Conservation (phyloP, 257 asterid species). For the Primulina huaijiensis region DNA sequence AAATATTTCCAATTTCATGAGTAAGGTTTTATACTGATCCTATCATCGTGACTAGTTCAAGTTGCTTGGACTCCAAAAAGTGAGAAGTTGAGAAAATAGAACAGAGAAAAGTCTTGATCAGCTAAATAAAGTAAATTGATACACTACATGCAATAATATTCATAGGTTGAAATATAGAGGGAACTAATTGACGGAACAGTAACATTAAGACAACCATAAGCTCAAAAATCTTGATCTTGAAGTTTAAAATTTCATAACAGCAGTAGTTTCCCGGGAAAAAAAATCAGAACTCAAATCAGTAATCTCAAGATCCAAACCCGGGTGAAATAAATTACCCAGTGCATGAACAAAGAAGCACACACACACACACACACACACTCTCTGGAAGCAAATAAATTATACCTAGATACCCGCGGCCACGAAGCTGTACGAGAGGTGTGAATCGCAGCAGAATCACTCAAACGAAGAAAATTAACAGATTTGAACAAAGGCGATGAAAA, state of each 20-base stretch:
- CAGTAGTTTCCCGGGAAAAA: neutral
- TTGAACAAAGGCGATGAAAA: conserved; percentile 32
- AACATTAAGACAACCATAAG: neutral
- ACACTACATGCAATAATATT: neutral
- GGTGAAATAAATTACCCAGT: neutral
- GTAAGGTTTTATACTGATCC: too few species aligned
- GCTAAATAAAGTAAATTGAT: neutral
- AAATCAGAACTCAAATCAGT: conserved; percentile 2
- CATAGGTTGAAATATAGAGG: neutral
- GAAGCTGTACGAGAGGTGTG: conserved; percentile 25
- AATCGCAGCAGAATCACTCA: conserved; percentile 18
- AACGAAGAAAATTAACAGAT: conserved; percentile 29
- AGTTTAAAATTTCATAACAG: neutral
- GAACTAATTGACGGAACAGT: neutral
- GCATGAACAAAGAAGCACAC: neutral
- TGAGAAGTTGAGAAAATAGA: too few species aligned
- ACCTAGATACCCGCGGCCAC: conserved; percentile 46
- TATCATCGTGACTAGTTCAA: too few species aligned
- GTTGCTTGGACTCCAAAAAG: too few species aligned
- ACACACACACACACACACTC: neutral
- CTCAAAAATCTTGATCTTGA: neutral
- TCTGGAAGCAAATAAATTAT: neutral
- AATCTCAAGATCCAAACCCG: neutral
- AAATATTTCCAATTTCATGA: neutral
- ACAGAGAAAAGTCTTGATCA: too few species aligned